phyloP scores from a whole-genome alignment of 2,329 filamentous ascomycete species.

The Decorospora gaudefroyi region DNA sequence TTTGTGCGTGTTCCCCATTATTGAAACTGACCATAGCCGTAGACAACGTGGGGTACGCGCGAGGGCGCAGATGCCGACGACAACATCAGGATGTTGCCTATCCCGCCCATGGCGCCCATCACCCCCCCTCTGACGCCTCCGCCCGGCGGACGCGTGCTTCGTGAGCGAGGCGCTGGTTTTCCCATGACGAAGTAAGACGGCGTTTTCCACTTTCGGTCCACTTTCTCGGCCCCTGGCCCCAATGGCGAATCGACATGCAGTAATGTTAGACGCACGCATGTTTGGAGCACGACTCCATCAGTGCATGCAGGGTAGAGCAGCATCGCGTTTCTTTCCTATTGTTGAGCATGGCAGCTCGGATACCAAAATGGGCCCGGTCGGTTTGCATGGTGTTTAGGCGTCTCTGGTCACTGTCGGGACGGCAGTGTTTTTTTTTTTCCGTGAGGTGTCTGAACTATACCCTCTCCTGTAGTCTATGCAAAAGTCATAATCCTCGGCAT shows the following conservation, averaged over 20 bases:
- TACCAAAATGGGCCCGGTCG: conserved; percentile 39
- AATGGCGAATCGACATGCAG: conserved; percentile 33
- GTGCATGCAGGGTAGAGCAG: conserved; percentile 28
- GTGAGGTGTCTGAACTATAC: conserved; percentile 19
- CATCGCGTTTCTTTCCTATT: conserved; percentile 20
- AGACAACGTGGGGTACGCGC: conserved; percentile 96
- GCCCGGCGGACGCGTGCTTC: conserved; percentile 41
- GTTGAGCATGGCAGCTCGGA: conserved; percentile 39
- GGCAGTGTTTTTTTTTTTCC: conserved; percentile 35
- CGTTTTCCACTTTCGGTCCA: conserved; percentile 30
- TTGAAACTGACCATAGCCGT: conserved; percentile 25
- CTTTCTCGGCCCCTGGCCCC: conserved; percentile 22
- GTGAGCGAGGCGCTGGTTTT: conserved; percentile 42
- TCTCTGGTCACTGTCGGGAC: conserved; percentile 30
- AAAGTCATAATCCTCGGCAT: conserved; percentile 29
- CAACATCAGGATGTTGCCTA: conserved; percentile 48
- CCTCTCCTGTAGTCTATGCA: conserved; percentile 45
- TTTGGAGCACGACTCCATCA: conserved; percentile 31
- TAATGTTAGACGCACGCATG: conserved; percentile 46
- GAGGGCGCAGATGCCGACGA: conserved; percentile 82
- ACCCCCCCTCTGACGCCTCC: conserved; percentile 44
- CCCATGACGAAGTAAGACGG: conserved; percentile 37
- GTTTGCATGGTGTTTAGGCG: conserved; percentile 42
- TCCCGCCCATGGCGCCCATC: conserved; percentile 40
- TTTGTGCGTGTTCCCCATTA: conserved; percentile 15